These are phyloP conservation scores for Houttuynia cordata DNA, from an alignment of 164 flowering plant species.

Conservation along the genomic window DNA sequence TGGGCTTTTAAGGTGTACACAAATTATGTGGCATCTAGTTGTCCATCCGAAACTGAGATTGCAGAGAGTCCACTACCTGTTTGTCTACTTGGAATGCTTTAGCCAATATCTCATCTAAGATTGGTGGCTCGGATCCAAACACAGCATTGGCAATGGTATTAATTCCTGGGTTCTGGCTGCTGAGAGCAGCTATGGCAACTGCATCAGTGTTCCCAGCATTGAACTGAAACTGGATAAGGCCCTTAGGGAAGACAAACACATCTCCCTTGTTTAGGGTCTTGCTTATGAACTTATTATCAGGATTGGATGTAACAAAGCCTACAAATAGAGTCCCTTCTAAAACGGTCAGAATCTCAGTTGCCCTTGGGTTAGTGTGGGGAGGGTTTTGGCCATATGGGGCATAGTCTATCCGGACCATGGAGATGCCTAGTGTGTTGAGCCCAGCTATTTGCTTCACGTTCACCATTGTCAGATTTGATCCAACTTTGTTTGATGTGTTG, in stretches of 20 bases:
- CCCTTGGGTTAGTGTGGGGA: conserved; percentile 9
- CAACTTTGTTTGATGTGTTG: too few relatives aligned
- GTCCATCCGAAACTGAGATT: not conserved
- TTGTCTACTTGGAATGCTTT: conserved; percentile 6
- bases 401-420: conserved; percentile 7
- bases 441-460: too few relatives aligned
- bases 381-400: conserved; percentile 7
- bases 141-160: conserved; percentile 7
- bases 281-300: not conserved
- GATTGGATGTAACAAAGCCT: conserved; percentile 8
- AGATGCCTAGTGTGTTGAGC: not conserved
- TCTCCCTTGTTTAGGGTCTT: conserved; percentile 6
- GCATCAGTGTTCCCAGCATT: not conserved
- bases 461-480: too few relatives aligned
- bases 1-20: too few relatives aligned
- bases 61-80: not conserved
- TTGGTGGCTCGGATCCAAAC: conserved; percentile 1
- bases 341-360: conserved; percentile 6
- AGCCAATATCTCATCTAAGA: not conserved
- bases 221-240: conserved; percentile 8
- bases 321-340: conserved; percentile 4
- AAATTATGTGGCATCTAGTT: not conserved
- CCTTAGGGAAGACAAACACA: conserved; percentile 8
- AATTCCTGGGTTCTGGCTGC: conserved; percentile 8
- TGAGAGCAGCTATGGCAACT: conserved; percentile 2